Percentiles rank a stretch among this genome's conserved stretches.
phyloP scores from a whole-genome alignment of 768 basidiomycete genomes.

The Calocybe cyanea region DNA sequence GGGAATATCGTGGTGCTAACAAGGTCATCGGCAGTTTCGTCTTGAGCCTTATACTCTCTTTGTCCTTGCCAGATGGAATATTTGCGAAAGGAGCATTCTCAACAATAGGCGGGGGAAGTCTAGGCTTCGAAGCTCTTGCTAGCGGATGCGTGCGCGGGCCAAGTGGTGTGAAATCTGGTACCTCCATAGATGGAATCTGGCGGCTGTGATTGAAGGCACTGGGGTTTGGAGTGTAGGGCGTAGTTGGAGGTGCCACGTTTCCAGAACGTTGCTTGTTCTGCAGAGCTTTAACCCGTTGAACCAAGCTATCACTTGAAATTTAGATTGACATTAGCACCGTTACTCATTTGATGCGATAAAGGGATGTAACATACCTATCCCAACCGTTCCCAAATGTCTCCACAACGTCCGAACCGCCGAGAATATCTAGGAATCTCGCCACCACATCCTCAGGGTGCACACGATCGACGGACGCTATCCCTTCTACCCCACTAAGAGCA shows the following conservation, averaged over 20 bases:
- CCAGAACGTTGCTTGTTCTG: slow-evolving; percentile 58
- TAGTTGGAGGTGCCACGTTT: slow-evolving; percentile 53
- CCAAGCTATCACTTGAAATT: slow-evolving; percentile 42
- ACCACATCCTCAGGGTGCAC: slow-evolving; percentile 58
- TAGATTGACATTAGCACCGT: slow-evolving; percentile 2
- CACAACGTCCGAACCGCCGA: slow-evolving; percentile 43
- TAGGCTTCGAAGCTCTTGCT: too few species aligned
- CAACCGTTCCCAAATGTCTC: slow-evolving; percentile 46
- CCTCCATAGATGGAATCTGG: slow-evolving; percentile 22
- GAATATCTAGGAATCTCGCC: slow-evolving; percentile 46
- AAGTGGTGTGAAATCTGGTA: too few species aligned
- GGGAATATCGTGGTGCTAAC: background rate
- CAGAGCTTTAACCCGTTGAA: slow-evolving; percentile 50
- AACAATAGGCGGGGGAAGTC: too few species aligned
- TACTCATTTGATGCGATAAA: background rate
- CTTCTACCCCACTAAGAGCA: slow-evolving; percentile 36
- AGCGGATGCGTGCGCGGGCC: too few species aligned
- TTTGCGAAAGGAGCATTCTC: too few species aligned
- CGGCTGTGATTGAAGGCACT: slow-evolving; percentile 10
- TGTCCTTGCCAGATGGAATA: too few species aligned
- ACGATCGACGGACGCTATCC: slow-evolving; percentile 47
- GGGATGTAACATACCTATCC: slow-evolving; percentile 44
- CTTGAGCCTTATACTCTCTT: slow-evolving; percentile 11
- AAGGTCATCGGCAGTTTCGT: background rate
- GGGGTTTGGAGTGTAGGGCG: slow-evolving; percentile 28